Percentiles rank a stretch among this genome's conserved stretches.
phyloP scores from a whole-genome alignment of 2,329 filamentous ascomycete species.

The Alternaria ventricosa region DNA sequence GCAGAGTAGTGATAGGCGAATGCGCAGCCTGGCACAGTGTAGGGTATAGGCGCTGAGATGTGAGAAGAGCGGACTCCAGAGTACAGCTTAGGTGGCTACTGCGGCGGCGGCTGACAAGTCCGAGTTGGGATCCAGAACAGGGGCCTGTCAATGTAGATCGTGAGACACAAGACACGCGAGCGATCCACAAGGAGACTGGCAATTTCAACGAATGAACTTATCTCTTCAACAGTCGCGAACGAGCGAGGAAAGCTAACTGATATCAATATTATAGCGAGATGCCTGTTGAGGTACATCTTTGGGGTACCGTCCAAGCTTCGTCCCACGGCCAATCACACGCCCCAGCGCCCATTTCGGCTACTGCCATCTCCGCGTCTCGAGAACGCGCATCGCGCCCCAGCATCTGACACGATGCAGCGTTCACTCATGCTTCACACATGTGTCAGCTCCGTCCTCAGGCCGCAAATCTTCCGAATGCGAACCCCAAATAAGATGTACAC shows the following conservation, averaged over 20 bases:
- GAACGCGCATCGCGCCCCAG: conserved; percentile 13
- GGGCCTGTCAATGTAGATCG: neutral
- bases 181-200: conserved; percentile 6
- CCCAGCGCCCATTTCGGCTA: conserved; percentile 11
- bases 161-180: conserved; percentile 5
- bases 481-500: conserved; percentile 12
- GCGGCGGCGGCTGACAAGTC: conserved; percentile 39
- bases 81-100: conserved; percentile 33
- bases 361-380: conserved; percentile 33
- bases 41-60: conserved; percentile 10
- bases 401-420: conserved; percentile 33
- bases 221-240: neutral
- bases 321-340: conserved; percentile 27
- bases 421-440: conserved; percentile 32
- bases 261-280: neutral
- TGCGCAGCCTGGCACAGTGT: neutral
- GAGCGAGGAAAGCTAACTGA: neutral
- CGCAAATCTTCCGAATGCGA: conserved; percentile 17
- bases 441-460: conserved; percentile 28
- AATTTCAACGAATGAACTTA: neutral
- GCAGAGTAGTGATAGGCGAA: neutral
- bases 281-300: conserved; percentile 14
- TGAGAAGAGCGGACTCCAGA: conserved; percentile 18
- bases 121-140: conserved; percentile 19
- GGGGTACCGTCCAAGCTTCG: conserved; percentile 17